Evolutionary conservation across 805 yeast genomes (phyloP), one percentile per base, ranked within the genome.

Genomic region (Kazachstania kunashirensis): DNA sequence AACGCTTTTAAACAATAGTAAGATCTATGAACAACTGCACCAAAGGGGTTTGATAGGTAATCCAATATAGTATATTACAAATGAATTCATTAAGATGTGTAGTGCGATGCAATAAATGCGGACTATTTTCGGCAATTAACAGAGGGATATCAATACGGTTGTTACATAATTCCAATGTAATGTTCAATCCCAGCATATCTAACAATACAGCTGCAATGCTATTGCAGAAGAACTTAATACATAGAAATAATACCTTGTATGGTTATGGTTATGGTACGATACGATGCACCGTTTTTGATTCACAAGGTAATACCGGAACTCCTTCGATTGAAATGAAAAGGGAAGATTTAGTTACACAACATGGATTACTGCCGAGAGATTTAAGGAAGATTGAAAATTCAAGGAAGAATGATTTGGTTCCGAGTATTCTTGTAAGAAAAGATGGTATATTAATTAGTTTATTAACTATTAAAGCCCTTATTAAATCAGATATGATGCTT

Each of bases 301-400:
- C 52, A 3, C 55, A 65, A 2, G 96, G 97, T 0, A 70, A 75
- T 29, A 77, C 84, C 17, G 67, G 70, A 1, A 77, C 81, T 0
- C 78, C 81, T 2, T 78, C 89, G 1, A 70, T 77, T 31, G 82
- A 77, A 49, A 77, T 80, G 56, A 84, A 84, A 43, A 74, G 84
- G 51, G 70, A 81, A 35, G 78, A 77, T 37, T 71, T 89, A 41
- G 67, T 89, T 8, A 67, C 76, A 23, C 75, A 77, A 44, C 84
- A 88, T 55, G 84, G 84, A 10, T 59, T 89, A 18, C 74, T 82
- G 40, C 96, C 97, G 0, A 67, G 98, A 56, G 98, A 89, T 57
- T 64, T 89, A 46, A 66, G 98, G 15, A 89, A 88, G 53, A 79
- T 89, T 36, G 97, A 89, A 33, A 73, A 83, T 39, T 79, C 80